phyloP scores from a whole-genome alignment of 2,329 filamentous ascomycete genomes.

The Paecilomyces niveus region DNA sequence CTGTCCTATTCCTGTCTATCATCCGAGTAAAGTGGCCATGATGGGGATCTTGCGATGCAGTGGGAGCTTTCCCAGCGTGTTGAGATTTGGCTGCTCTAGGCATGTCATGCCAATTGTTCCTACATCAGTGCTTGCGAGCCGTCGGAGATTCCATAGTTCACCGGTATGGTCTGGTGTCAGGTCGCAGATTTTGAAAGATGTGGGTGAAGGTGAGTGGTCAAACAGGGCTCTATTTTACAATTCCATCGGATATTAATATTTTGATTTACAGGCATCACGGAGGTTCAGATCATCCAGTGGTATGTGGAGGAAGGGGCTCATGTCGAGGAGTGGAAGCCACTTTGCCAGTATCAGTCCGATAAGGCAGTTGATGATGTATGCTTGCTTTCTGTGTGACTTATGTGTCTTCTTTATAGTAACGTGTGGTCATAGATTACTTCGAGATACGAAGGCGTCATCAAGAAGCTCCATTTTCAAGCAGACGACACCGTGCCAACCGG shows the following conservation, averaged over 20 bases:
- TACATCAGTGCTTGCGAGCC: conserved; percentile 15
- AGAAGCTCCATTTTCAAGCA: conserved; percentile 90
- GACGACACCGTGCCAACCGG: conserved; percentile 96
- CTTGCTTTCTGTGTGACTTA: background rate
- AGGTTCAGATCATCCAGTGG: conserved; percentile 99
- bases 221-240: background rate
- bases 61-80: conserved; percentile 19
- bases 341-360: conserved; percentile 97
- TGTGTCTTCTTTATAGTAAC: background rate
- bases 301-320: conserved; percentile 93
- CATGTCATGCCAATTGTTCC: conserved; percentile 18
- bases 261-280: conserved; percentile 69
- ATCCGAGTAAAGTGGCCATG: conserved; percentile 2
- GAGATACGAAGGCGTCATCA: conserved; percentile 88
- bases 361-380: conserved; percentile 65
- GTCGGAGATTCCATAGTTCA: conserved; percentile 29
- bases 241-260: conserved; percentile 11
- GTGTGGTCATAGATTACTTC: conserved; percentile 74
- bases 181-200: conserved; percentile 37
- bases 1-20: background rate
- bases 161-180: conserved; percentile 26
- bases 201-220: conserved; percentile 32
- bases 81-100: conserved; percentile 18
- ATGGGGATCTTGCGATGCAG: conserved; percentile 27
- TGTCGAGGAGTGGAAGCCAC: conserved; percentile 94